A percentile compares a stretch with the other conserved stretches of the same genome.
These are phyloP conservation scores for Fusarium nygamai DNA, from an alignment of 2,329 filamentous ascomycete species.

Conservation along the genomic window DNA sequence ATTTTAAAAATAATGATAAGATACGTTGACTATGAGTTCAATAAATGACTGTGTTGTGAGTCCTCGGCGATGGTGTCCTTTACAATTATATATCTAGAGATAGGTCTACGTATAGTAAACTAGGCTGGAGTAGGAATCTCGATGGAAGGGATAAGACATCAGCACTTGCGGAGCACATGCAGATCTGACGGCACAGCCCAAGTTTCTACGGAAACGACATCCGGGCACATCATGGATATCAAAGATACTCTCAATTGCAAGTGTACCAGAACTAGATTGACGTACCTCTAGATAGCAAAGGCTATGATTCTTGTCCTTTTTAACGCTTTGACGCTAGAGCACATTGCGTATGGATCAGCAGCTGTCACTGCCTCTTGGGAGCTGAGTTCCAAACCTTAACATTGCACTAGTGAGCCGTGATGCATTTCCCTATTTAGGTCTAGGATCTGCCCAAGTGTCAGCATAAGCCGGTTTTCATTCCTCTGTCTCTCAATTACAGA, in stretches of 20 bases:
- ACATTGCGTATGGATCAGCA: neutral
- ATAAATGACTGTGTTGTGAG: too few relatives aligned
- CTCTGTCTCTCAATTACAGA: too few relatives aligned
- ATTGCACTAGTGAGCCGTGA: neutral
- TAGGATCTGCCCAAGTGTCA: too few relatives aligned
- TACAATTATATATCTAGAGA: too few relatives aligned
- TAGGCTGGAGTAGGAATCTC: neutral
- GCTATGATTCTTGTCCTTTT: fast-evolving
- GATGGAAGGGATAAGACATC: neutral
- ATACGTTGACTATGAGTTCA: too few relatives aligned
- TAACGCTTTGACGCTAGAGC: neutral
- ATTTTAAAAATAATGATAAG: too few relatives aligned
- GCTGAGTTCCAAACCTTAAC: neutral
- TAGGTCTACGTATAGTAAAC: too few relatives aligned
- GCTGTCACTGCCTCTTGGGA: neutral
- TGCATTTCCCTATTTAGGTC: neutral
- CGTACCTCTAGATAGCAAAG: neutral
- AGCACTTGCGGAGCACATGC: neutral
- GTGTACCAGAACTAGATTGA: fast-evolving
- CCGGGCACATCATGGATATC: fast-evolving
- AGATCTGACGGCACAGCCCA: neutral
- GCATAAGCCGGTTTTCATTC: too few relatives aligned
- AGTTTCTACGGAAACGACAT: fast-evolving
- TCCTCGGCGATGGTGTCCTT: too few relatives aligned
- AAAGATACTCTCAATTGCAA: fast-evolving